These are phyloP conservation scores for Anaeromyces robustus DNA, from an alignment of 192 early-diverging fungal genomes.

Conservation along the genomic window DNA sequence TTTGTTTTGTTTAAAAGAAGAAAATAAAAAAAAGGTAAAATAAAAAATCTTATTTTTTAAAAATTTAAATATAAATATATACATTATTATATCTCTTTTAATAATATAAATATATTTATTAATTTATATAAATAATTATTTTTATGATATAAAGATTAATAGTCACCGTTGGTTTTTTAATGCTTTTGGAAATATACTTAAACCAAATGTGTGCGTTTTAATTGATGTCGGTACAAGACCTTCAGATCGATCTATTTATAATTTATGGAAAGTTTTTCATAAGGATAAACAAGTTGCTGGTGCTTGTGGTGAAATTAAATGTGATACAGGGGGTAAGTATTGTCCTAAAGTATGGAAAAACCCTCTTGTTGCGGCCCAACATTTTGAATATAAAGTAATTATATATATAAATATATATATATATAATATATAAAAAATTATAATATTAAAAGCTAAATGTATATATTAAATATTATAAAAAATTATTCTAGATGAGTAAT, in stretches of 20 bases:
- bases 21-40: constrained; percentile 60
- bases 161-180: constrained; percentile 96
- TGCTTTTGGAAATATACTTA: constrained; percentile 65
- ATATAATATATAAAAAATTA: too few species aligned
- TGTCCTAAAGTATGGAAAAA: constrained; percentile 44
- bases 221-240: constrained; percentile 90
- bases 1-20: constrained; percentile 81
- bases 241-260: constrained; percentile 66
- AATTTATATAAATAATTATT: too few species aligned
- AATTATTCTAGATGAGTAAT: constrained; percentile 47
- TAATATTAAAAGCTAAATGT: too few species aligned
- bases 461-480: too few species aligned
- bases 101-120: too few species aligned
- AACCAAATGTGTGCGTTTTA: constrained; percentile 77
- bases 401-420: too few species aligned
- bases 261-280: constrained; percentile 88
- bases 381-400: constrained; percentile 52
- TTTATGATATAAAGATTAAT: constrained; percentile 46
- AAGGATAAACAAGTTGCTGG: constrained; percentile 64
- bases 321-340: constrained; percentile 75
- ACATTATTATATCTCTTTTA: too few species aligned
- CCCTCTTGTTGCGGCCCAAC: constrained; percentile 60
- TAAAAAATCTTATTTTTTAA: too few species aligned
- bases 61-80: too few species aligned
- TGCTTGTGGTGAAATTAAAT: constrained; percentile 88